These are phyloP conservation scores for Phialophora verrucosa DNA, from an alignment of 2,329 filamentous ascomycete species.

Conservation along the genomic window DNA sequence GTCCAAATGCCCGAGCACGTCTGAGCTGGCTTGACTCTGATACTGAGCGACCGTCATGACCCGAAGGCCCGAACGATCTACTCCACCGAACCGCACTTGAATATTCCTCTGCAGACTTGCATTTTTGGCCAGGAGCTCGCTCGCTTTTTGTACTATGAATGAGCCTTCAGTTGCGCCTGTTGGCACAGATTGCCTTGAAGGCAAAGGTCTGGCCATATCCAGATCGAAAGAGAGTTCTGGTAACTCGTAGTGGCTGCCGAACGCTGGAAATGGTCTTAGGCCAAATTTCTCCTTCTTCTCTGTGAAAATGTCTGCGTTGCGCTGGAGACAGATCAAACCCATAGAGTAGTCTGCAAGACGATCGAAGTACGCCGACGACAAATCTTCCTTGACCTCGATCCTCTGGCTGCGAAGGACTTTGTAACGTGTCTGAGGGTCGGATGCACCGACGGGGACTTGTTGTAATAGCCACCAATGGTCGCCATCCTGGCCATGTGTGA, in stretches of 20 bases:
- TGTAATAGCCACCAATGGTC: slow-evolving; percentile 78
- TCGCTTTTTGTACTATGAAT: background rate
- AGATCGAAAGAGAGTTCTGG: slow-evolving; percentile 31
- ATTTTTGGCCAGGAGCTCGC: background rate
- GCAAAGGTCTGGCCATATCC: slow-evolving; percentile 21
- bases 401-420: slow-evolving; percentile 28
- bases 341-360: slow-evolving; percentile 33
- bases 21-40: slow-evolving; percentile 26
- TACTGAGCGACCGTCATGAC: slow-evolving; percentile 26
- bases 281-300: slow-evolving; percentile 24
- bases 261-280: slow-evolving; percentile 29
- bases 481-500: slow-evolving; percentile 72
- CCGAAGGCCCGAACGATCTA: slow-evolving; percentile 20
- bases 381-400: slow-evolving; percentile 30
- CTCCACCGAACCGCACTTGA: slow-evolving; percentile 31
- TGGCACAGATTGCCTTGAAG: background rate
- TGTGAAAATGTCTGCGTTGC: slow-evolving; percentile 30
- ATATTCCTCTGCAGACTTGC: slow-evolving; percentile 16
- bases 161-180: background rate
- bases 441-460: slow-evolving; percentile 2
- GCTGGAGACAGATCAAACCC: slow-evolving; percentile 32
- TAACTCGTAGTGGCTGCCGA: slow-evolving; percentile 26
- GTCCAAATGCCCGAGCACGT: slow-evolving; percentile 26
- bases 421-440: slow-evolving; percentile 19
- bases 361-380: slow-evolving; percentile 35